phyloP scores from a whole-genome alignment of 495 filamentous ascomycete genomes.

The Penicillium robsamsonii region DNA sequence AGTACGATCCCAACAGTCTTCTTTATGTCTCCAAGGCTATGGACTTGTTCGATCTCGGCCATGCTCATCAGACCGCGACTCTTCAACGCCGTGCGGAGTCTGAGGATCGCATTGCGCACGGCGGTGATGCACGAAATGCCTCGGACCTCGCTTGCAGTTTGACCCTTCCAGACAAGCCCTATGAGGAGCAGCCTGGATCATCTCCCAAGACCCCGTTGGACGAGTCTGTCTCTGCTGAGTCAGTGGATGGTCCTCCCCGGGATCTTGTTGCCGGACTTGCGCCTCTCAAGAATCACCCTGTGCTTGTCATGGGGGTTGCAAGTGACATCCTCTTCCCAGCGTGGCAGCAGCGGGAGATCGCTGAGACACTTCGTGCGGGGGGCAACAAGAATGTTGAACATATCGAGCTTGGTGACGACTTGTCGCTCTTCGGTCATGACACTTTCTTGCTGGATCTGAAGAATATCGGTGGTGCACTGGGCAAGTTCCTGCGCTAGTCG shows the following conservation, averaged over 20 bases:
- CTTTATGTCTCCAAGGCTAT: slow-evolving; percentile 98
- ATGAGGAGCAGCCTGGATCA: slow-evolving; percentile 69
- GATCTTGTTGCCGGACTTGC: slow-evolving; percentile 78
- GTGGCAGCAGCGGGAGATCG: slow-evolving; percentile 97
- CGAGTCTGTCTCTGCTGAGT: slow-evolving; percentile 18
- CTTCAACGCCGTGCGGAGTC: slow-evolving; percentile 48
- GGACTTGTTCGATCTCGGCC: slow-evolving; percentile 94
- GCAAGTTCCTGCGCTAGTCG: slow-evolving; percentile 62
- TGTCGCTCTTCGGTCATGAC: slow-evolving; percentile 92
- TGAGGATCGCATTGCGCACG: slow-evolving; percentile 45
- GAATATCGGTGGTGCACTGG: slow-evolving; percentile 81
- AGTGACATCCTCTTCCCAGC: slow-evolving; percentile 97
- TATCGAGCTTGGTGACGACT: slow-evolving; percentile 86
- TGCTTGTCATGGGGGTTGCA: slow-evolving; percentile 88
- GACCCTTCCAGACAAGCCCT: slow-evolving; percentile 80
- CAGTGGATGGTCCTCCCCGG: slow-evolving; percentile 51
- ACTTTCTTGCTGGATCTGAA: slow-evolving; percentile 93
- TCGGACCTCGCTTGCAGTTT: slow-evolving; percentile 65
- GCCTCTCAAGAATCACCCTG: slow-evolving; percentile 68
- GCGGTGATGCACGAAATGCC: slow-evolving; percentile 20
- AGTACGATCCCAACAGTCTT: slow-evolving; percentile 94
- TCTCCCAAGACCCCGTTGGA: slow-evolving; percentile 30
- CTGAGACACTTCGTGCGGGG: slow-evolving; percentile 69
- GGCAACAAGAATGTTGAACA: slow-evolving; percentile 82
- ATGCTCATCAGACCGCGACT: slow-evolving; percentile 57